Evolutionary conservation across 345 rosid genomes (phyloP), one percentile per base, ranked within the genome.

Genomic region (Gossypium sturtianum): DNA sequence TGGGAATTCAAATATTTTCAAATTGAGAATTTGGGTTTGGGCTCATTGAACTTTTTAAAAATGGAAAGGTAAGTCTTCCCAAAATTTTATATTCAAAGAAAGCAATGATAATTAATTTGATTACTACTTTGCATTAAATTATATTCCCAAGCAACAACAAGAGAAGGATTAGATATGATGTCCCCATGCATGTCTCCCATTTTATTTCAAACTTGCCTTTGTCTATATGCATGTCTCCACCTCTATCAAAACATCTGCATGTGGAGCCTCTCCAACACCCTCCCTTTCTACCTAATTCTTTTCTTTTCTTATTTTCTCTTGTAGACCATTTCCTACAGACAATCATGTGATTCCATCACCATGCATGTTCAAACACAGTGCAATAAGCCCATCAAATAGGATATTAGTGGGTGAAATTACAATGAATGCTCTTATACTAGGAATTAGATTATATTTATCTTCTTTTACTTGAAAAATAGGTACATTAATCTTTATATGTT

Each of bases 101-200:
- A 64, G 51, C 0, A 22, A 65, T n/a, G 51, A 17, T 65, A 23
- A 43, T 65, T 51, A 51, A 15, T 51, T n/a, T 19, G 52, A 43
- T 43, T 43, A 44, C 27, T 20, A 1, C 22, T 43, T 43, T 44
- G 12, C 41, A 34, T 34, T 34, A 34, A 34, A 34, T 34, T 9
- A 41, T 63, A 7, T 9, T 38, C 49, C 68, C 3, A 63, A 9
- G 10, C 68, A 63, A 38, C 12, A 17, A 15, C 20, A 76, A 73
- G 51, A 73, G 51, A 49, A 77, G 75, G 66, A 23, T 67, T 51
- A 73, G 58, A 79, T 77, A 77, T 60, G 49, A 3, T 60, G 64
- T 69, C 41, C 59, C 62, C 65, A 43, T 81, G 83, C 60, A 48
- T 81, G 83, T 79, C 76, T 59, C 74, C 77, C 74, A 19, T 70